phyloP scores from a whole-genome alignment of 140 eudicot genomes.

The Anethum foeniculum region DNA sequence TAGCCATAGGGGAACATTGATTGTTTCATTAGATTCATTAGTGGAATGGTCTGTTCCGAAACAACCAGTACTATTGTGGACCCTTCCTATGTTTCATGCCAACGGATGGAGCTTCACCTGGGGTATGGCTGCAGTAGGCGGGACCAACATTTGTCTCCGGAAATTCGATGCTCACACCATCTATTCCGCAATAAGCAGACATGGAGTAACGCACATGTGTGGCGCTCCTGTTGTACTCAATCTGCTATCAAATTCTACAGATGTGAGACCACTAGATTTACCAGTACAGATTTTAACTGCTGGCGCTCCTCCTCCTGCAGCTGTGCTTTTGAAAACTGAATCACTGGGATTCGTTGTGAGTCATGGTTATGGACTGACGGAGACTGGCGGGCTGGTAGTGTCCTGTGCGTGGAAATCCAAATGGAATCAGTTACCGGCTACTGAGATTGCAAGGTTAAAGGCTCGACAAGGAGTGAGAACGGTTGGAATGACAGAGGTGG shows the following conservation, averaged over 20 bases:
- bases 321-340: conserved; percentile 20
- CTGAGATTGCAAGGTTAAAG: conserved; percentile 5
- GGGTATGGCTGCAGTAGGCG: conserved; percentile 78
- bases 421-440: conserved; percentile 9
- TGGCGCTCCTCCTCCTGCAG: conserved; percentile 25
- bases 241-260: neutral
- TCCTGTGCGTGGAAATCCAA: conserved; percentile 23
- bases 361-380: conserved; percentile 30
- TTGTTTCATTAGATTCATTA: conserved; percentile 41
- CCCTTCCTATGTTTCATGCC: conserved; percentile 76
- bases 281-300: conserved; percentile 22
- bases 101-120: conserved; percentile 85
- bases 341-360: conserved; percentile 24
- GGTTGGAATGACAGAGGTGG: conserved; percentile 12
- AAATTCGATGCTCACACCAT: conserved; percentile 9
- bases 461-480: conserved; percentile 16
- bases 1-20: conserved; percentile 49
- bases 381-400: conserved; percentile 18
- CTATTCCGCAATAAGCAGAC: neutral
- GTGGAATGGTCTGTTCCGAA: conserved; percentile 56
- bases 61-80: conserved; percentile 61
- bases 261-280: conserved; percentile 3
- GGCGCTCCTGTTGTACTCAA: conserved; percentile 28
- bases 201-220: conserved; percentile 29
- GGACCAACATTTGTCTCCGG: conserved; percentile 33